Evolutionary conservation across 305 asterid genomes (phyloP), one percentile per base, ranked within the genome.

Genomic region (Rubia peregrina): DNA sequence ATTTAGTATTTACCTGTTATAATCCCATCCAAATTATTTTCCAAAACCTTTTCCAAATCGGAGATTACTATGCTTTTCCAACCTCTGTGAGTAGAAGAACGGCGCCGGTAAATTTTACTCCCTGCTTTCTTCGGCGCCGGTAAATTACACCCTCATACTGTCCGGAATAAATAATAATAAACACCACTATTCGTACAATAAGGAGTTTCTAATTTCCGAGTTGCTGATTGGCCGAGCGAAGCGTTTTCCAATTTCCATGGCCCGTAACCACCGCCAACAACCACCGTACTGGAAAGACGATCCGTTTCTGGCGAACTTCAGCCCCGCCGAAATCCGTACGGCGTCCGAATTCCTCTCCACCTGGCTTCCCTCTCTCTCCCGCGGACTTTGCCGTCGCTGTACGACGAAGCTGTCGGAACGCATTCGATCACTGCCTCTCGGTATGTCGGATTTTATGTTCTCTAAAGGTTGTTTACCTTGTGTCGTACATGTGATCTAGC

Each of bases 341-440:
- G 97, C 98, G 71, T 88, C 89, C 17, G 97, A 88, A 74, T 94
- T 91, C 69, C 76, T 94, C 21, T 86, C 95, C 74, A 91, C 83
- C 81, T 94, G 98, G 98, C 67, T 86, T 26, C 96, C 99, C 2
- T 91, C 85, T 66, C 88, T 94, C 60, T 78, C 96, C 71, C 85
- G 82, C 67, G 97, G 89, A 59, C 97, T 94, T 73, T 94, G 99
- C 83, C 67, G 68, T 40, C 74, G 83, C 40, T 91, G 99, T 80
- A 75, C 86, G 7, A 67, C 16, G 1, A 86, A 81, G 30, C 85
- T 94, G 70, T 85, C 97, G 51, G 77, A 86, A 76, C 93, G 91
- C 73, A 77, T 91, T 85, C 90, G 88, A 84, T 94, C 96, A 19
- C 87, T 90, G 66, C 70, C 21, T 41, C 17, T 67, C 59, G 87